Conservation (phyloP, 768 basidiomycete species). For the Lactarius pseudohatsudake region DNA sequence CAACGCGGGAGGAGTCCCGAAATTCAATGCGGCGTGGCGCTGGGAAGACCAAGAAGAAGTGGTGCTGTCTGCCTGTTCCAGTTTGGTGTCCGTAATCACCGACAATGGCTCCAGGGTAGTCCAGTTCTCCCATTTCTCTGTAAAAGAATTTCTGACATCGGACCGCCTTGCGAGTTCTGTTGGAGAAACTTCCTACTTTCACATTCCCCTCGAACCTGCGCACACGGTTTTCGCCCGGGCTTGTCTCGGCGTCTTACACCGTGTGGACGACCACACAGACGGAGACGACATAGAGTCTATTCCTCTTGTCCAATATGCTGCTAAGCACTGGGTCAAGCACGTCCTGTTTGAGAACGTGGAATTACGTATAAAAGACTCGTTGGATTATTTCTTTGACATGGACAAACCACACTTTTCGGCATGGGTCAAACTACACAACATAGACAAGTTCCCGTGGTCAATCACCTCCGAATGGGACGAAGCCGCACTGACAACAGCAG, state of each 20-base stretch:
- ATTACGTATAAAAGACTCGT: background rate
- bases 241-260: background rate
- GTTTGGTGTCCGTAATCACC: too few relatives aligned
- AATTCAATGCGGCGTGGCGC: background rate
- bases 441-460: background rate
- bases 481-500: background rate
- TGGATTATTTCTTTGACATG: background rate
- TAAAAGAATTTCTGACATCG: background rate
- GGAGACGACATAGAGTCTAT: background rate
- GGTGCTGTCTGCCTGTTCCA: too few relatives aligned
- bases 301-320: background rate
- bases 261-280: background rate
- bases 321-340: conserved; percentile 1
- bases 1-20: background rate
- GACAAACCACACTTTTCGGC: background rate
- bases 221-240: conserved; percentile 1
- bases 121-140: too few relatives aligned
- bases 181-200: background rate
- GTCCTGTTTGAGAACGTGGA: background rate
- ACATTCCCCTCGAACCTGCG: background rate
- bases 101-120: too few relatives aligned
- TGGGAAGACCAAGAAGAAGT: background rate
- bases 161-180: background rate
- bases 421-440: background rate
- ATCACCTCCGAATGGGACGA: background rate